phyloP scores from a whole-genome alignment of 2,329 filamentous ascomycete species.

The Cercospora janseana region DNA sequence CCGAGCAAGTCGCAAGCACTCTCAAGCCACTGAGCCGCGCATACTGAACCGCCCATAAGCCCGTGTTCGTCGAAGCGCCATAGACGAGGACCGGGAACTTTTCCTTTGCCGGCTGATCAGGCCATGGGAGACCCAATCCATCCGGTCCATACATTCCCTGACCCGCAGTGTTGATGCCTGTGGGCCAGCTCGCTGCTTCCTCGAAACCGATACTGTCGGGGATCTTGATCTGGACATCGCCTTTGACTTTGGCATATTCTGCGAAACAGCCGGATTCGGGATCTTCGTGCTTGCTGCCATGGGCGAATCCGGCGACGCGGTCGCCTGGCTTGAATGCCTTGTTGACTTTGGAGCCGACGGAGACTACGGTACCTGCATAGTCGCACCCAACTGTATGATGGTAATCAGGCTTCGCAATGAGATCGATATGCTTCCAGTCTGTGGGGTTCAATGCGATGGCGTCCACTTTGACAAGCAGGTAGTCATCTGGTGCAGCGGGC shows the following conservation, averaged over 20 bases:
- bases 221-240: conserved; percentile 48
- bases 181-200: conserved; percentile 53
- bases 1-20: conserved; percentile 48
- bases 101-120: conserved; percentile 1
- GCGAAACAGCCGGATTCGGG: conserved; percentile 50
- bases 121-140: conserved; percentile 15
- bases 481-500: conserved; percentile 15
- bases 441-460: conserved; percentile 44
- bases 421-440: conserved; percentile 53
- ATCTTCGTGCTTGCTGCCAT: conserved; percentile 42
- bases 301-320: conserved; percentile 49
- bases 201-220: conserved; percentile 51
- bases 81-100: conserved; percentile 13
- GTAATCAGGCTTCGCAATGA: conserved; percentile 33
- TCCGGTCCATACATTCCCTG: conserved; percentile 45
- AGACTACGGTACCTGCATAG: conserved; percentile 53
- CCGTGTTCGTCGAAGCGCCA: conserved; percentile 50
- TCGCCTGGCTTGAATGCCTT: conserved; percentile 50
- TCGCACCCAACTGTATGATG: conserved; percentile 52
- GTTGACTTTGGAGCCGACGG: conserved; percentile 49
- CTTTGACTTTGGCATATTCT: conserved; percentile 53
- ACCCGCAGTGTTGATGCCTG: conserved; percentile 52
- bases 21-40: conserved; percentile 42
- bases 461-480: conserved; percentile 50
- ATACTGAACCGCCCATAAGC: conserved; percentile 50